Conservation (phyloP, 1,284 basidiomycete species). For the Cryptococcus sp. region DNA sequence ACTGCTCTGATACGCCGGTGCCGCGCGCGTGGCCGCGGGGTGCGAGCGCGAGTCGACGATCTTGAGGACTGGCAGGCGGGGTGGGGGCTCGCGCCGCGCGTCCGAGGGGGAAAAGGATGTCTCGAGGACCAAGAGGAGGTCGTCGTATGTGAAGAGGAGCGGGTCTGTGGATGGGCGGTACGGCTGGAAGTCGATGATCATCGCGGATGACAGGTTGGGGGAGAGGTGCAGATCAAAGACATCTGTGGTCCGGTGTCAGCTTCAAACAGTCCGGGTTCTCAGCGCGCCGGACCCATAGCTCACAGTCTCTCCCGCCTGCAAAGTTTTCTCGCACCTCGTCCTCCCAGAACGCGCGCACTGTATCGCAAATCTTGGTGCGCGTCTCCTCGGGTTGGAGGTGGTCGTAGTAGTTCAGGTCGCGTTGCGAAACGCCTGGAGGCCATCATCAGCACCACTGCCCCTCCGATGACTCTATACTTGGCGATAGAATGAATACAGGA, state of each 20-base stretch:
- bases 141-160: constrained; percentile 78
- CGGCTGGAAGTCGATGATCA: constrained; percentile 87
- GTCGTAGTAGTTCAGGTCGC: constrained; percentile 87
- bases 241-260: too few relatives aligned
- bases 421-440: constrained; percentile 70
- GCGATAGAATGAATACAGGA: neutral
- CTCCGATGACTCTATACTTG: neutral
- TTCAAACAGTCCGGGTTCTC: neutral
- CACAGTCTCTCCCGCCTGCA: constrained; percentile 65
- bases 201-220: constrained; percentile 67
- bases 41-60: constrained; percentile 71
- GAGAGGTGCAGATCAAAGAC: constrained; percentile 83
- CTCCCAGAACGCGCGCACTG: constrained; percentile 66
- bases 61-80: constrained; percentile 57
- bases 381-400: constrained; percentile 68
- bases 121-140: constrained; percentile 57
- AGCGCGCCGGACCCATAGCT: constrained; percentile 43
- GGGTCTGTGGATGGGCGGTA: constrained; percentile 81
- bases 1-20: constrained; percentile 76
- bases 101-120: constrained; percentile 13
- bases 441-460: neutral
- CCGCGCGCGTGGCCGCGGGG: constrained; percentile 62
- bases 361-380: constrained; percentile 56
- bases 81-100: neutral
- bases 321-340: constrained; percentile 62